These are phyloP conservation scores for Trametes coccinea DNA, from an alignment of 768 basidiomycete genomes.

Conservation along the genomic window DNA sequence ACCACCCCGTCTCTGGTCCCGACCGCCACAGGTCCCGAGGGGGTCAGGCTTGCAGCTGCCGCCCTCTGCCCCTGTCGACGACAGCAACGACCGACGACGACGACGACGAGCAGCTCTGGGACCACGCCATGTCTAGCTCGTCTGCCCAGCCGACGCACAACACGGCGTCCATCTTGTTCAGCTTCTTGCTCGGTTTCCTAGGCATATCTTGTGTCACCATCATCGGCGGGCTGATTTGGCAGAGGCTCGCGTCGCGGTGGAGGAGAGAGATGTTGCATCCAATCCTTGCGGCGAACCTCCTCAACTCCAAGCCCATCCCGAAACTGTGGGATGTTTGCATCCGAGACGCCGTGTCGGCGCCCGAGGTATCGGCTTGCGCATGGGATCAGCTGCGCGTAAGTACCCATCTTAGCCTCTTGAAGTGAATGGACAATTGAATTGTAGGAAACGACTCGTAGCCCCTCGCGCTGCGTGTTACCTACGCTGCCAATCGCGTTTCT, in stretches of 20 bases:
- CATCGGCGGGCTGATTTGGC: constrained; percentile 10
- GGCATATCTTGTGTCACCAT: constrained; percentile 10
- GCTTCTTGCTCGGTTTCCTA: constrained; percentile 20
- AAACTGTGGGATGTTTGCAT: constrained; percentile 11
- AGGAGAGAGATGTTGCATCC: neutral
- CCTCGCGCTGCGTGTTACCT: constrained; percentile 12
- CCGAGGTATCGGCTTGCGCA: constrained; percentile 8
- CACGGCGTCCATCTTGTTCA: constrained; percentile 20
- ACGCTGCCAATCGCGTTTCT: neutral
- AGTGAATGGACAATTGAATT: neutral
- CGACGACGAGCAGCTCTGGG: neutral
- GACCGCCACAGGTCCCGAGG: neutral
- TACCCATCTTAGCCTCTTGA: neutral
- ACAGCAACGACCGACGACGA: neutral
- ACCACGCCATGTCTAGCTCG: neutral
- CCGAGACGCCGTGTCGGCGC: constrained; percentile 3
- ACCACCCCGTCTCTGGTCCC: neutral
- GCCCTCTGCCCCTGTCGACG: neutral
- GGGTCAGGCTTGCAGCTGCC: neutral
- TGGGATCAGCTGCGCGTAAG: constrained; percentile 18
- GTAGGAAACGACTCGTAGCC: constrained; percentile 1
- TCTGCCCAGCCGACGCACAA: neutral
- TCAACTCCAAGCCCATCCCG: neutral
- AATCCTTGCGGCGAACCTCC: neutral
- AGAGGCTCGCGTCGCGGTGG: constrained; percentile 1